These are phyloP conservation scores for Penicillium cosmopolitanum DNA, from an alignment of 495 filamentous ascomycete species.

Conservation along the genomic window DNA sequence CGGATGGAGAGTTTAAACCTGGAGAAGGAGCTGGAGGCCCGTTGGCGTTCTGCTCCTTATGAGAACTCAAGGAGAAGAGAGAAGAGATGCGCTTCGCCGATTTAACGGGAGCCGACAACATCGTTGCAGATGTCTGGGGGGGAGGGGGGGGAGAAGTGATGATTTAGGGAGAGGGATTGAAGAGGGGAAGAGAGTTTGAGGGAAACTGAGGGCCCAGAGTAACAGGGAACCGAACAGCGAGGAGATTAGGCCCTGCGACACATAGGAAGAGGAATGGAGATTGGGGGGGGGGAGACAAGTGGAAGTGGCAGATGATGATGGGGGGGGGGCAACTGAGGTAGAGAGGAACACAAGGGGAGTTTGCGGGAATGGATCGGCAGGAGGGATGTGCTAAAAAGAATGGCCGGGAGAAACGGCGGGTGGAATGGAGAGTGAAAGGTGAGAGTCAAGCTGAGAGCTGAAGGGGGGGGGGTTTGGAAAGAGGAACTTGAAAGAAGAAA, in stretches of 20 bases:
- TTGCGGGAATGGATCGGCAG: conserved; percentile 50
- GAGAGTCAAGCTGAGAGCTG: not conserved
- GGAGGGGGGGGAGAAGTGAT: conserved; percentile 6
- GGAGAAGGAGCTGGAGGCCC: conserved; percentile 16
- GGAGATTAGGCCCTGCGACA: conserved; percentile 20
- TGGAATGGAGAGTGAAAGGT: conserved; percentile 17
- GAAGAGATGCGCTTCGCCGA: conserved; percentile 55
- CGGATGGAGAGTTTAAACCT: conserved; percentile 14
- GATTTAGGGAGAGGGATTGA: conserved; percentile 5
- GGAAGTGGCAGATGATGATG: not conserved
- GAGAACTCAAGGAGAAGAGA: conserved; percentile 47
- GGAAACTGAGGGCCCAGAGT: not conserved
- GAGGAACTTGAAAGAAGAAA: not conserved
- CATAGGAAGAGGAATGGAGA: conserved; percentile 25
- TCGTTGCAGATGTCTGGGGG: conserved; percentile 25
- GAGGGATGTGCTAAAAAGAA: conserved; percentile 37
- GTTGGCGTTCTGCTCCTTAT: conserved; percentile 39
- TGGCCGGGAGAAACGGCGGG: conserved; percentile 11
- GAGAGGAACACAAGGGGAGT: conserved; percentile 16
- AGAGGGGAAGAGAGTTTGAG: conserved; percentile 9
- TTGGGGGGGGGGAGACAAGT: not conserved
- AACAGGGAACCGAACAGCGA: conserved; percentile 8
- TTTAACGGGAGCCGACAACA: conserved; percentile 54
- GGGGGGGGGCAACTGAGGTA: conserved; percentile 7
- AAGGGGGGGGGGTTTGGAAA: not conserved